Base-by-base conservation (phyloP, 1,284 basidiomycete genomes). In the Trichosporon coremiiforme region DNA sequence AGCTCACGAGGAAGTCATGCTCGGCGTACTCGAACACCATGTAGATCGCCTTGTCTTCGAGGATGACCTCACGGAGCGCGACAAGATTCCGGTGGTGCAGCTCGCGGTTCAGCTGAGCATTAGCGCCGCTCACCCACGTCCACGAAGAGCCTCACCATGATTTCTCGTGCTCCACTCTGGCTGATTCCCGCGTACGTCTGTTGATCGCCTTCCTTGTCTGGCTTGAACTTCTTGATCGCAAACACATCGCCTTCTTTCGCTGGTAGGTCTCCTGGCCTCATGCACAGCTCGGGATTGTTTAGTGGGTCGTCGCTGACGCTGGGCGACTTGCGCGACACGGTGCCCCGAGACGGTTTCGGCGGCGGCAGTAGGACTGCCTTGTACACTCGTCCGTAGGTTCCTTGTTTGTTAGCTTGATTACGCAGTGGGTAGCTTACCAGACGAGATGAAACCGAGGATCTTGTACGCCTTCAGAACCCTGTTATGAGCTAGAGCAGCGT, bases 201-300 rank as follows among this genome's bases (percentile, higher is more conserved):
- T 1, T 93, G 90, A 79, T 97, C 95, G 38, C 94, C 94, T 84
- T 97, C 95, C 82, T 98, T 98, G 86, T 99, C 97, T 0, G 96
- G 95, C 82, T 99, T 99, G 86, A 99, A 99, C 84, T 99, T 99
- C 86, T 99, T 99, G 85, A 99, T 98, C 4, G 96, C 97, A 78
- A 94, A 92, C 64, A 96, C 87, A 69, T 85, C 86, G 0, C 86
- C 88, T 64, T 83, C 81, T 57, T 90, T 89, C 10, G 85, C 85
- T 1, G 88, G 79, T 33, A 80, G 70, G 65, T 86, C 90, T 38
- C 88, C 86, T 73, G 91, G 90, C 1, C 83, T 76, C 76, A 80
- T 83, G 73, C 79, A 81, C 62, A 77, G 65, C 65, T 82, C 81
- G n/a, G 81, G 81, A 70, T 82, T 79, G 66, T 75, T 75, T 5